phyloP scores from a whole-genome alignment of 345 rosid genomes.

The Pugionium cornutum region DNA sequence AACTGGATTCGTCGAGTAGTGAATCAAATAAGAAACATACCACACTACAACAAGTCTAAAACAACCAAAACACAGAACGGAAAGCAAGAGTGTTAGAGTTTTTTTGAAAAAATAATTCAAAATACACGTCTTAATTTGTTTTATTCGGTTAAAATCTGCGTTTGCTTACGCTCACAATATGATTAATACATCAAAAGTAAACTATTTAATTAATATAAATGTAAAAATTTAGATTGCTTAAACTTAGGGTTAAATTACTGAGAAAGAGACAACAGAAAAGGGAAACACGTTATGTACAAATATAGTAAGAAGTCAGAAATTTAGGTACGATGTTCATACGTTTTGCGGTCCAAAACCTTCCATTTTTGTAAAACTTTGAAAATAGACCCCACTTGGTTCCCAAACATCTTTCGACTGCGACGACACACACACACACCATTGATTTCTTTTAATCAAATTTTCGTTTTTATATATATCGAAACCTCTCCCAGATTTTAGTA shows the following conservation, averaged over 20 bases:
- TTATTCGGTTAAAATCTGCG: too few species aligned
- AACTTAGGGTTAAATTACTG: conserved; percentile 20
- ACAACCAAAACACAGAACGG: too few species aligned
- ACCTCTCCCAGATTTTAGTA: conserved; percentile 36
- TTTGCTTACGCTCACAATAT: too few species aligned
- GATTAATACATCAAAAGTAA: too few species aligned
- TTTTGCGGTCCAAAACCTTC: conserved; percentile 47
- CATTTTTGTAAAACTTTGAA: conserved; percentile 39
- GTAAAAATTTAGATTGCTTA: too few species aligned
- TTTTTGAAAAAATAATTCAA: too few species aligned
- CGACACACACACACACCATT: conserved; percentile 31
- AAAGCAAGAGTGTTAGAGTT: too few species aligned
- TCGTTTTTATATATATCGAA: conserved; percentile 5
- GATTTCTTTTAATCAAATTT: conserved; percentile 13
- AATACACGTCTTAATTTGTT: too few species aligned
- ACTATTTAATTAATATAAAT: too few species aligned
- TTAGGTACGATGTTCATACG: conserved; percentile 46
- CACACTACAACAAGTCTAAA: too few species aligned
- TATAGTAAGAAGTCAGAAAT: conserved; percentile 40
- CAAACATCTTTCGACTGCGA: conserved; percentile 40
- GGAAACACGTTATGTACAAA: conserved; percentile 37
- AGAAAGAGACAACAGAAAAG: conserved; percentile 32
- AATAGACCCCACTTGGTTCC: conserved; percentile 44
- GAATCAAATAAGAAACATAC: not conserved
- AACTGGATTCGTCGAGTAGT: conserved; percentile 9